Conservation (phyloP, 331 rosid species). For the Phaseolus coccineus region DNA sequence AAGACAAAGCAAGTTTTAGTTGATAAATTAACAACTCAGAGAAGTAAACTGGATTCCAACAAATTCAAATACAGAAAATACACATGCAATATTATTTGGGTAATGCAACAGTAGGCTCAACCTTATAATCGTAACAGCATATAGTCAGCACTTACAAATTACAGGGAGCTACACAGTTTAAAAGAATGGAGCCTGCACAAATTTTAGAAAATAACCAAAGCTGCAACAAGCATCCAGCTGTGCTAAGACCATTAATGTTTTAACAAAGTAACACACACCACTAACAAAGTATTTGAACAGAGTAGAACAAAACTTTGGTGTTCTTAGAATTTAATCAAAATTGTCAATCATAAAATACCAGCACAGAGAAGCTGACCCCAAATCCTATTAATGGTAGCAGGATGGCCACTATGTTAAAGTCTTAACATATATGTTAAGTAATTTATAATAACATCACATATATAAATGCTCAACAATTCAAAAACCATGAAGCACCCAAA, state of each 20-base stretch:
- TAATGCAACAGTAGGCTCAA: neutral
- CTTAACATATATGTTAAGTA: neutral
- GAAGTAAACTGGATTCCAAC: constrained; percentile 18
- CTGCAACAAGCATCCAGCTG: neutral
- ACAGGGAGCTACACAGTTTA: neutral
- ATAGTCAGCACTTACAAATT: constrained; percentile 27
- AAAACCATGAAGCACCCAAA: neutral
- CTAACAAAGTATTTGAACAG: neutral
- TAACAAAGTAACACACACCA: constrained; percentile 8
- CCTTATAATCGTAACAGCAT: neutral
- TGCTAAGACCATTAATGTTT: neutral
- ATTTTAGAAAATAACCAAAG: constrained; percentile 9
- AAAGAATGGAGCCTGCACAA: constrained; percentile 12
- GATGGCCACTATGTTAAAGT: neutral
- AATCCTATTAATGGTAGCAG: neutral
- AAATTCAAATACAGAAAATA: constrained; percentile 35
- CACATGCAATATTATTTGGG: neutral
- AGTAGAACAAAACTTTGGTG: neutral
- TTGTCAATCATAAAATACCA: neutral
- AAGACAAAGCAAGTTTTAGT: neutral
- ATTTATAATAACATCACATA: neutral
- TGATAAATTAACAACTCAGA: constrained; percentile 16
- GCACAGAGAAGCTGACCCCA: neutral
- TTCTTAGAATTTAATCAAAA: neutral
- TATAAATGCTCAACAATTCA: neutral